Percentiles rank a stretch among this genome's conserved stretches.
phyloP scores from a whole-genome alignment of 2,329 filamentous ascomycete species.

The Cercospora sp. region DNA sequence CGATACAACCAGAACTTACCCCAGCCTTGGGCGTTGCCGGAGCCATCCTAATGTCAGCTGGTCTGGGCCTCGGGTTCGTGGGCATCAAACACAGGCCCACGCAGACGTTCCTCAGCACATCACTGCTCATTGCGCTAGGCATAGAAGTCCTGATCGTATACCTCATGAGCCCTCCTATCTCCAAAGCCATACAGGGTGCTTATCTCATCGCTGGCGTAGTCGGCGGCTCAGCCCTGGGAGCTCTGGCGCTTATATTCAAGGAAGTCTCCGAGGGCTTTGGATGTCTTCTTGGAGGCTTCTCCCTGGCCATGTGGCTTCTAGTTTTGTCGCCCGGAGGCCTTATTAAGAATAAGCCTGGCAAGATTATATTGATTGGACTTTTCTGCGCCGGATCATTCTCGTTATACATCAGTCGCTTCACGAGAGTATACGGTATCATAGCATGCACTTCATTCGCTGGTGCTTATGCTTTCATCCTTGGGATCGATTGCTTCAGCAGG shows the following conservation, averaged over 20 bases:
- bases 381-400: conserved; percentile 68
- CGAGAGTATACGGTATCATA: conserved; percentile 76
- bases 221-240: conserved; percentile 73
- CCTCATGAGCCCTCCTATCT: conserved; percentile 78
- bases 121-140: conserved; percentile 69
- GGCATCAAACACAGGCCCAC: conserved; percentile 78
- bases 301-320: conserved; percentile 86
- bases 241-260: conserved; percentile 71
- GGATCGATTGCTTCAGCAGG: conserved; percentile 85
- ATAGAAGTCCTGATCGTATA: conserved; percentile 82
- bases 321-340: conserved; percentile 75
- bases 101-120: conserved; percentile 77
- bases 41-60: conserved; percentile 70
- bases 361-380: conserved; percentile 71
- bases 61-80: conserved; percentile 69
- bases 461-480: conserved; percentile 74
- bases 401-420: conserved; percentile 77
- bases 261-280: conserved; percentile 84
- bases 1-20: conserved; percentile 71
- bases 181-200: conserved; percentile 74
- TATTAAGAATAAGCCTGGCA: conserved; percentile 61
- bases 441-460: conserved; percentile 75
- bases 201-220: conserved; percentile 78
- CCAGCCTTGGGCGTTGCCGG: conserved; percentile 80
- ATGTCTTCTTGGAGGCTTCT: conserved; percentile 84